Base-by-base conservation (phyloP, 78 protist species). In the Diacronema lutheri region DNA sequence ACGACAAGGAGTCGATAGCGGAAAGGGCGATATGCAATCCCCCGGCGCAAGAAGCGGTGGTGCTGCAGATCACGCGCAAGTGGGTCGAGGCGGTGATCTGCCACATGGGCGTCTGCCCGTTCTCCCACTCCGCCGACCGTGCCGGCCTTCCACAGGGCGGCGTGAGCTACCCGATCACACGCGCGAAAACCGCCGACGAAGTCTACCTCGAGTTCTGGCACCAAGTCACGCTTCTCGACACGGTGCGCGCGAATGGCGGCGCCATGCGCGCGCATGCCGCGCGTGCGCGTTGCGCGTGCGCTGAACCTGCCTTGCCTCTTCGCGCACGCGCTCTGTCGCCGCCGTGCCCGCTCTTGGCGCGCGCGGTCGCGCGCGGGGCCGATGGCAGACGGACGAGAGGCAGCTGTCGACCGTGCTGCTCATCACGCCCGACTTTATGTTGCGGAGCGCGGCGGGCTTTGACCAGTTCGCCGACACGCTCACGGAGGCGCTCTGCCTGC, bases 391-490 rank as follows among this genome's bases (percentile, higher is more conserved):
- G 4, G 57, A 71, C 56, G 79, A 71, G 79, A 29, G 79, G 19
- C 4, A 1, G 79, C 58, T 37, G 4, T 1, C 79, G 20, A 41
- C 79, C 37, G 56, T 41, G 12, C 79, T 71, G 19, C 57, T 69
- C 25, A 2, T 69, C 44, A 40, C 77, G 37, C 77, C 77, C 12
- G 56, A 40, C 26, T 69, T 69, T 56, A 19, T 31, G 26, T 1
- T 40, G 56, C 33, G 26, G 33, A 1, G 5, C 23, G 44, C 73
- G 29, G 73, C 12, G 25, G 40, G 50, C 31, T 71, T 71, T 29
- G 79, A 71, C 79, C 58, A 33, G 21, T 41, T 71, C 21, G 79
- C 79, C 16, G 57, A 71, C 79, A 25, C 79, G 56, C 57, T 71
- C 37, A 71, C 40, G 35, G 58, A 23, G 50, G 79, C 79, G 11